Evolutionary conservation across 2,329 filamentous ascomycete species (phyloP), one percentile per base, ranked within the genome.

Genomic region (Tricladium varicosporioides): DNA sequence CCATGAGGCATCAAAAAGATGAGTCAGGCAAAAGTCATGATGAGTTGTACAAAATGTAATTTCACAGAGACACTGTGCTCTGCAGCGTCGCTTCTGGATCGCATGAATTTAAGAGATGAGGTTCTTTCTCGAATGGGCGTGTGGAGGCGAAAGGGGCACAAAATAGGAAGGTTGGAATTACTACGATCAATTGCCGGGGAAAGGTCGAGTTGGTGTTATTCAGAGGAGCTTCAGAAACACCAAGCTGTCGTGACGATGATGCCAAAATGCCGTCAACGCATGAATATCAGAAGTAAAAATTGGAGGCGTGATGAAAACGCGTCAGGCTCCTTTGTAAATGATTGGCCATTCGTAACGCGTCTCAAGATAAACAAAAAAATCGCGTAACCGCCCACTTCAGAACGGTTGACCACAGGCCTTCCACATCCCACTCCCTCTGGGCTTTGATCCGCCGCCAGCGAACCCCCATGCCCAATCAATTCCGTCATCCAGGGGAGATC

Each of bases 31-130:
- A 44, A 40, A 51, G 58, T 64, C 63, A 67, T 43, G 63, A 65
- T 68, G 66, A 54, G 66, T 63, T 68, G 65, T 66, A 60, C 65
- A 64, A 54, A 57, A 53, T 61, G 47, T 58, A 66, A 67, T 67
- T 64, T 65, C 54, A 62, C 8, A 19, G 45, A 40, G 36, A 40
- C 36, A 40, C 36, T 13, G 36, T 40, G 36, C 36, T 40, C 36
- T 40, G 36, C 36, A 40, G 36, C n/a, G 32, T 27, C 22, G 16
- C 18, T 43, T 48, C n/a, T 9, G 14, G 13, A n/a, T 49, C 44
- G 55, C 51, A 57, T 54, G 54, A 60, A 52, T 51, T 48, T 47
- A 18, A 51, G 57, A 54, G 54, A 57, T 56, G 27, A 54, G 45
- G 27, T n/a, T 31, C 40, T 32, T 8, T 11, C 46, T n/a, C 47